Conservation (phyloP, 176 grass and related monocot genomes). For the Chrysopogon serrulatus region DNA sequence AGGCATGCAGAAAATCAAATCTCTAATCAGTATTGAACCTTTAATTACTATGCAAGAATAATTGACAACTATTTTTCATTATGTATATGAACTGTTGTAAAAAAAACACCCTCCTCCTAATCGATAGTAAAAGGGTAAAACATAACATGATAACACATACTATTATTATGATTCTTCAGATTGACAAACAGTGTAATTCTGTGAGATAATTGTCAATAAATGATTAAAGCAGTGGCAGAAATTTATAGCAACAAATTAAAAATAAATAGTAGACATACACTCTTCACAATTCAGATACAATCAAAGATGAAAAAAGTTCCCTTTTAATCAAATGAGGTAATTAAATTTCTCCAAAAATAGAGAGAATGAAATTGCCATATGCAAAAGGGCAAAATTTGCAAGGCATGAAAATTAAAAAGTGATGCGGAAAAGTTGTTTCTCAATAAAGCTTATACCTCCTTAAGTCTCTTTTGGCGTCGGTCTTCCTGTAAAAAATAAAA, state of each 20-base stretch:
- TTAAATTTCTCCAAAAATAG: background rate
- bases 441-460: conserved; percentile 56
- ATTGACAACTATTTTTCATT: background rate
- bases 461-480: conserved; percentile 54
- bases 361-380: background rate
- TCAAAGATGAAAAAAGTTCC: background rate
- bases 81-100: background rate
- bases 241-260: background rate
- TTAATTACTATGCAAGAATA: background rate
- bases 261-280: background rate
- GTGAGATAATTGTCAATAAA: background rate
- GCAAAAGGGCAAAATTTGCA: background rate
- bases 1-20: background rate
- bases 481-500: conserved; percentile 53
- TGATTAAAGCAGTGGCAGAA: background rate
- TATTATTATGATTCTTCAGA: conserved; percentile 2
- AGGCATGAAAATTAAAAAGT: background rate
- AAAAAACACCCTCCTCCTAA: background rate
- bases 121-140: background rate
- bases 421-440: background rate
- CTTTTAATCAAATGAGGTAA: background rate
- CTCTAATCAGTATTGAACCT: background rate
- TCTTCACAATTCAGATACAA: background rate
- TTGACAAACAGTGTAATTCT: background rate
- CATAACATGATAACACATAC: background rate